phyloP scores from a whole-genome alignment of 2,329 filamentous ascomycete genomes.

The Xylogone sp. region DNA sequence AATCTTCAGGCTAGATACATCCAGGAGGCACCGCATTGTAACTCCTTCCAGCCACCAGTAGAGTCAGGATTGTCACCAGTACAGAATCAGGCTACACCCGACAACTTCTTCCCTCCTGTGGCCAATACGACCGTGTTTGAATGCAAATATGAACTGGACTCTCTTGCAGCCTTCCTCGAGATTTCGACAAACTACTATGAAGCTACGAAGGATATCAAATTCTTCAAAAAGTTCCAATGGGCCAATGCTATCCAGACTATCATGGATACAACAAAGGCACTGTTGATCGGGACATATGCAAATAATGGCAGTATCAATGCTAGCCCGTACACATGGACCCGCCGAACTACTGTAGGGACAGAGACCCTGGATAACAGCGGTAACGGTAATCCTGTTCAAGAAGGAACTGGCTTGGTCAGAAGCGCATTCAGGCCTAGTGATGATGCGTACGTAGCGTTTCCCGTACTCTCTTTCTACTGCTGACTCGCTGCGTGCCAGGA shows the following conservation, averaged over 20 bases:
- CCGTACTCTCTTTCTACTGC: not conserved
- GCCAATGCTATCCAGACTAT: conserved; percentile 67
- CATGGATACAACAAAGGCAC: conserved; percentile 62
- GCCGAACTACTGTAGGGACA: conserved; percentile 67
- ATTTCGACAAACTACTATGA: conserved; percentile 77
- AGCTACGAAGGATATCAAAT: conserved; percentile 66
- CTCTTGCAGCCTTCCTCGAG: conserved; percentile 79
- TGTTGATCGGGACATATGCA: conserved; percentile 73
- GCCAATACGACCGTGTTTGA: conserved; percentile 80
- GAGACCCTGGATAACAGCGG: conserved; percentile 79
- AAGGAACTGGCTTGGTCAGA: conserved; percentile 73
- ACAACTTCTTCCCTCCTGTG: conserved; percentile 62
- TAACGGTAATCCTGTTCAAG: conserved; percentile 72
- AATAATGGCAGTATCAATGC: conserved; percentile 50
- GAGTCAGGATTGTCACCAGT: conserved; percentile 64
- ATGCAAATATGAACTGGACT: conserved; percentile 95
- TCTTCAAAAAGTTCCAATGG: conserved; percentile 73
- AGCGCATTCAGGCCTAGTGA: conserved; percentile 90
- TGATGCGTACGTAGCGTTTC: conserved; percentile 53
- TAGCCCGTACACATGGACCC: conserved; percentile 71
- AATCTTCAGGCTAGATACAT: conserved; percentile 70
- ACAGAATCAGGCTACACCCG: conserved; percentile 53
- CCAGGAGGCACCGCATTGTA: conserved; percentile 73
- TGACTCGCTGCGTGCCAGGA: no score
- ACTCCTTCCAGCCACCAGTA: conserved; percentile 82